Conservation (phyloP, 345 rosid genomes). For the Lepidium africanum region DNA sequence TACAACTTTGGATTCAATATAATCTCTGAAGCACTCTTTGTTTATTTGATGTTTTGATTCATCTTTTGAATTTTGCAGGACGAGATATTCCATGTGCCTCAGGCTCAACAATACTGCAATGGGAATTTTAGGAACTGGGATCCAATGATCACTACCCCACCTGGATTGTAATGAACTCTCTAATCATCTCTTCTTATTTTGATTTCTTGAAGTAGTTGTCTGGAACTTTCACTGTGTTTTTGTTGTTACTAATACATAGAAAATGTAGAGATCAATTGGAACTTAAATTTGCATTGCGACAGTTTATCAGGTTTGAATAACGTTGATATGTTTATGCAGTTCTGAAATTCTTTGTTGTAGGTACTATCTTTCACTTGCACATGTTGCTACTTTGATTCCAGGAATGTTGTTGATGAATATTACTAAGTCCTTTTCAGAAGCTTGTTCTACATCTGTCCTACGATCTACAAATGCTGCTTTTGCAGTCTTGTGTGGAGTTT, state of each 20-base stretch:
- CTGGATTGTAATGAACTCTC: slow-evolving; percentile 63
- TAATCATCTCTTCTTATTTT: neutral
- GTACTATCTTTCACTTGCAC: slow-evolving; percentile 84
- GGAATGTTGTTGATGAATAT: slow-evolving; percentile 34
- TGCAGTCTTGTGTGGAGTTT: slow-evolving; percentile 66
- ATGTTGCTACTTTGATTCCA: slow-evolving; percentile 67
- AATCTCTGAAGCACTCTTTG: neutral
- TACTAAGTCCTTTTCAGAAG: slow-evolving; percentile 36
- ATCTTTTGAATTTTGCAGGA: slow-evolving; percentile 47
- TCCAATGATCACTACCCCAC: slow-evolving; percentile 98
- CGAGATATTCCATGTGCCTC: slow-evolving; percentile 92
- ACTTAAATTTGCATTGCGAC: neutral
- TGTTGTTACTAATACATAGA: neutral
- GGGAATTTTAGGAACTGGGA: slow-evolving; percentile 85
- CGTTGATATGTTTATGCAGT: slow-evolving; percentile 5
- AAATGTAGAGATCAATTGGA: neutral
- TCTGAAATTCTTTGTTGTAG: slow-evolving; percentile 34
- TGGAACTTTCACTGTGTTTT: neutral
- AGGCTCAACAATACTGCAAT: slow-evolving; percentile 74
- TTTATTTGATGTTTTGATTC: neutral
- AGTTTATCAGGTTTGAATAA: no score
- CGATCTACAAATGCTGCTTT: slow-evolving; percentile 58
- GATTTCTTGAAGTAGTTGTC: neutral
- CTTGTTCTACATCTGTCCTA: slow-evolving; percentile 56
- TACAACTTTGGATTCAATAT: neutral